Percentiles rank a stretch among this genome's conserved stretches.
Evolutionary conservation across 768 basidiomycete species (phyloP).

Genomic region (Auriscalpium orientale): DNA sequence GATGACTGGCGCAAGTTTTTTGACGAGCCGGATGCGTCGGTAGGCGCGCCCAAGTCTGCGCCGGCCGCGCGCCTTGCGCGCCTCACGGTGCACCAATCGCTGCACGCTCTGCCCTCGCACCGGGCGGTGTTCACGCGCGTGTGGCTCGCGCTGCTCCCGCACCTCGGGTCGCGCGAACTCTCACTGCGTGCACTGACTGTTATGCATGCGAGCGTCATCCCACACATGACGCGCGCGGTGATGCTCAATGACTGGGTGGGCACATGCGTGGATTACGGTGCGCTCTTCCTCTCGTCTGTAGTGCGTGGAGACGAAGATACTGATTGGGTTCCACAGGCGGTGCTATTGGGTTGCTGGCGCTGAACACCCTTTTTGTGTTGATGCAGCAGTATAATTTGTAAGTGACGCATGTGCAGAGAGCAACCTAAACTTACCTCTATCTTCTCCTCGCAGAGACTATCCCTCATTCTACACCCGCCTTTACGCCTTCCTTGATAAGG

Average conservation of each 20-base stretch:
- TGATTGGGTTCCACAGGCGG: constrained; percentile 45
- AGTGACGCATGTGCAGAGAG: constrained; percentile 23
- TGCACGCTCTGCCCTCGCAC: constrained; percentile 73
- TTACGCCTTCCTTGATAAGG: constrained; percentile 81
- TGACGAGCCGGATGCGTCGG: constrained; percentile 44
- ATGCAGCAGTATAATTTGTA: constrained; percentile 93
- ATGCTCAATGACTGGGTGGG: constrained; percentile 91
- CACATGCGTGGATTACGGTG: constrained; percentile 75
- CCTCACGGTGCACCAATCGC: constrained; percentile 66
- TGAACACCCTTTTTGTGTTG: constrained; percentile 86
- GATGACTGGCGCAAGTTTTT: constrained; percentile 84
- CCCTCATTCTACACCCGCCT: constrained; percentile 91
- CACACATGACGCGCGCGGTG: constrained; percentile 70
- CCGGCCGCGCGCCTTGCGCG: constrained; percentile 44
- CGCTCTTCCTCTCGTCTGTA: constrained; percentile 14
- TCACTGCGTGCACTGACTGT: constrained; percentile 60
- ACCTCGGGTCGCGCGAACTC: constrained; percentile 35
- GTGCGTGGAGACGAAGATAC: too few relatives aligned
- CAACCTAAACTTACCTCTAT: neutral
- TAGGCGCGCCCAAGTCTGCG: constrained; percentile 31
- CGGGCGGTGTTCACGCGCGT: constrained; percentile 70
- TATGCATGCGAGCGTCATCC: constrained; percentile 78
- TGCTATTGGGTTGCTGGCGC: constrained; percentile 74
- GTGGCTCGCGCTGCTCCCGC: constrained; percentile 72
- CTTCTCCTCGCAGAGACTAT: constrained; percentile 61